A percentile compares a stretch with the other conserved stretches of the same genome.
phyloP scores from a whole-genome alignment of 768 basidiomycete species.

The Cytidiella melzeri region DNA sequence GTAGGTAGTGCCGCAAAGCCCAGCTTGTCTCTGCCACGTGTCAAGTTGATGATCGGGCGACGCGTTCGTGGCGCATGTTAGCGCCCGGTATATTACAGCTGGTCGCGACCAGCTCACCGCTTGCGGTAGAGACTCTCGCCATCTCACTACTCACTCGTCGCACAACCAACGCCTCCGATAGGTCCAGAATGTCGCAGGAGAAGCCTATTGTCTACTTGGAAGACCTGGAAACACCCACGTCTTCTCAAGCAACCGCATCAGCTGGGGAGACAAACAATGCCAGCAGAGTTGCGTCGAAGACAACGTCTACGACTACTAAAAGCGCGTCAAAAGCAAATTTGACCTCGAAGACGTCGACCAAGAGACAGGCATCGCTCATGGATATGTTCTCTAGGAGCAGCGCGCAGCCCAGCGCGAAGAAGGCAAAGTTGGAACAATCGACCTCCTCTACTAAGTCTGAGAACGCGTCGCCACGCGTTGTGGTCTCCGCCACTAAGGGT shows the following conservation, averaged over 20 bases:
- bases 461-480: neutral
- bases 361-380: constrained; percentile 58
- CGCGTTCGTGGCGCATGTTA: neutral
- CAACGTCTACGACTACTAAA: constrained; percentile 3
- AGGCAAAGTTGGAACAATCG: constrained; percentile 33
- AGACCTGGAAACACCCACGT: constrained; percentile 22
- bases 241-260: neutral
- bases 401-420: constrained; percentile 38
- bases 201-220: constrained; percentile 27
- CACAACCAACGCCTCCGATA: no score
- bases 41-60: neutral
- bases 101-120: no score
- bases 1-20: no score
- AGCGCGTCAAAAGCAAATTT: constrained; percentile 10
- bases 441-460: constrained; percentile 12
- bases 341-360: constrained; percentile 21
- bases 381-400: constrained; percentile 50
- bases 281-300: constrained; percentile 1
- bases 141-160: no score
- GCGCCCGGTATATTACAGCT: no score
- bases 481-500: neutral
- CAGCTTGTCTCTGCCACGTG: no score
- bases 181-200: neutral
- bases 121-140: no score
- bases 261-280: constrained; percentile 5